These are phyloP conservation scores for Phytophthora citrophthora DNA, from an alignment of 352 stramenopile species.

Conservation along the genomic window DNA sequence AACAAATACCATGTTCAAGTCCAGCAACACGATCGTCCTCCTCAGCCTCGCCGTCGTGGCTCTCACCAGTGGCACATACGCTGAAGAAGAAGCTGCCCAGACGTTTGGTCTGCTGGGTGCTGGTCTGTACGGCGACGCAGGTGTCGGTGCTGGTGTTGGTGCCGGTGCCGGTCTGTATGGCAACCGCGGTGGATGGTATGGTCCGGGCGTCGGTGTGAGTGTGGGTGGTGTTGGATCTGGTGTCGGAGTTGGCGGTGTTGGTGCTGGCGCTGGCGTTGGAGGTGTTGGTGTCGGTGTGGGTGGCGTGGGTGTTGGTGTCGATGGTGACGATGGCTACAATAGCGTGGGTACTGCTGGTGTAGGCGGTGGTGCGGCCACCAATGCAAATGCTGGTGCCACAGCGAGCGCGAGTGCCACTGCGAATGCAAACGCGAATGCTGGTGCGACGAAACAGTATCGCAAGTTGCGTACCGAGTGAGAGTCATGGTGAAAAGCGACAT, in stretches of 20 bases:
- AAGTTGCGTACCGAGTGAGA: conserved; percentile 6
- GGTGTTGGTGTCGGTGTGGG: background rate
- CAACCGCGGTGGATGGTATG: background rate
- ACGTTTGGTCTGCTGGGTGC: conserved; percentile 14
- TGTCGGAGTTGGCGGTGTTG: background rate
- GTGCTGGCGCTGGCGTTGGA: background rate
- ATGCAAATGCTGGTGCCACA: conserved; percentile 5
- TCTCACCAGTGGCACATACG: background rate
- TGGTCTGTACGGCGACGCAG: conserved; percentile 2
- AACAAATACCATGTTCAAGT: conserved; percentile 7
- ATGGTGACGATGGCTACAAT: conserved; percentile 1
- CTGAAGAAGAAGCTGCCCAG: conserved; percentile 10
- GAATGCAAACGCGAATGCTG: conserved; percentile 9
- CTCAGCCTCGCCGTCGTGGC: conserved; percentile 10
- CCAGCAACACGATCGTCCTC: conserved; percentile 1
- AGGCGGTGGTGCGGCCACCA: background rate
- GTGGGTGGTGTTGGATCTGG: background rate
- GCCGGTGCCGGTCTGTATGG: background rate
- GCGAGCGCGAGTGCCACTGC: conserved; percentile 1
- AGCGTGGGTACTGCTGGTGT: background rate
- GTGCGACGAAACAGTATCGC: conserved; percentile 6
- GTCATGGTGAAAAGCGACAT: background rate
- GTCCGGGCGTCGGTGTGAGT: background rate
- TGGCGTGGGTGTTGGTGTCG: background rate
- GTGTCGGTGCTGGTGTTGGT: background rate